Evolutionary conservation across 345 rosid species (phyloP).

Genomic region (Eucalyptus cloeziana): DNA sequence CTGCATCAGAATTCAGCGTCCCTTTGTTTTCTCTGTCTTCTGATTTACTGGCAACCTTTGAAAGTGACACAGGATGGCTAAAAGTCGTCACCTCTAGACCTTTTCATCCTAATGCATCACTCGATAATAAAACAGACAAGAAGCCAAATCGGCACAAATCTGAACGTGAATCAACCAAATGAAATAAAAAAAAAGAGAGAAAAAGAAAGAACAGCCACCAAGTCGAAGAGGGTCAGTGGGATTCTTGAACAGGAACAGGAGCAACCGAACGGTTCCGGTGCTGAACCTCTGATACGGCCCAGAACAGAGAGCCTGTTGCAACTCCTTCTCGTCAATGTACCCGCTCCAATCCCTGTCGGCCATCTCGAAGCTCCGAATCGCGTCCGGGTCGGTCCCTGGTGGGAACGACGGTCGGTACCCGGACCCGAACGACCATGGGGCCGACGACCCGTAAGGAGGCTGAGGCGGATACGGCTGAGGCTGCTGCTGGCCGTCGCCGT

Average conservation of each 20-base stretch:
- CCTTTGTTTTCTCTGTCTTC: background rate
- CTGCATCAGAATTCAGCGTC: background rate
- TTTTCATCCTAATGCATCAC: background rate
- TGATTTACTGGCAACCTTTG: background rate
- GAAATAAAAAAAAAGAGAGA: too few species aligned
- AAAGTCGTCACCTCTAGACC: background rate
- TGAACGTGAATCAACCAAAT: background rate
- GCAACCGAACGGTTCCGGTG: constrained; percentile 39
- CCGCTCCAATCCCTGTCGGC: constrained; percentile 58
- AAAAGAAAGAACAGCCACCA: constrained; percentile 13
- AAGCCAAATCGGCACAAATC: background rate
- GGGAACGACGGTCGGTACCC: constrained; percentile 5
- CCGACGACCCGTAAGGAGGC: background rate
- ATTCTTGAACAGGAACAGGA: constrained; percentile 54
- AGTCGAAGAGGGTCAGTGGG: constrained; percentile 30
- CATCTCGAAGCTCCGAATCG: constrained; percentile 41
- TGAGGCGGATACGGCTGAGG: background rate
- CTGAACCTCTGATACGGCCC: constrained; percentile 28
- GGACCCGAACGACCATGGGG: background rate
- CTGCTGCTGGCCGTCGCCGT: background rate
- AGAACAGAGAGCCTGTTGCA: constrained; percentile 45
- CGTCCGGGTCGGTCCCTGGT: constrained; percentile 36
- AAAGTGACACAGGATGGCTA: background rate
- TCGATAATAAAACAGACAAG: background rate
- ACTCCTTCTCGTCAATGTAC: constrained; percentile 50